Percentiles rank a stretch among this genome's conserved stretches.
These are phyloP conservation scores for Phytophthora palmivora DNA, from an alignment of 352 stramenopile species.

Conservation along the genomic window DNA sequence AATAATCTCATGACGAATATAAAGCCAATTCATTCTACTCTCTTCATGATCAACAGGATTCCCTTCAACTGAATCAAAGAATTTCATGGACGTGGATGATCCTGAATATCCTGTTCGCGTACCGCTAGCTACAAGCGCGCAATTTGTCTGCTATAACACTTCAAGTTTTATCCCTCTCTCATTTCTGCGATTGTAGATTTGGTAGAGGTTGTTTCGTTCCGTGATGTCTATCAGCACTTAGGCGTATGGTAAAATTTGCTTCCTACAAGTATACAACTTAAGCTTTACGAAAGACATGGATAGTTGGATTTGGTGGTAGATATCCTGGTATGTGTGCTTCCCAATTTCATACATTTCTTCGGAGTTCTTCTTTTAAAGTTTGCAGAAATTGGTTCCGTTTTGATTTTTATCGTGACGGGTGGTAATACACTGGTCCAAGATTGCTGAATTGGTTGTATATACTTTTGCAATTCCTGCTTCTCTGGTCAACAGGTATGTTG, in stretches of 20 bases:
- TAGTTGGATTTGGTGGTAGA: constrained; percentile 62
- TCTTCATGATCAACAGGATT: constrained; percentile 35
- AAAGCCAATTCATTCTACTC: too few species aligned
- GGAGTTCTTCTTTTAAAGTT: too few species aligned
- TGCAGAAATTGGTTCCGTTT: too few species aligned
- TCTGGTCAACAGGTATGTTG: too few species aligned
- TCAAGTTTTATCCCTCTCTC: constrained; percentile 61
- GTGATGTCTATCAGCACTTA: constrained; percentile 72
- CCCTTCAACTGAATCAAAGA: constrained; percentile 6
- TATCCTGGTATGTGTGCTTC: too few species aligned
- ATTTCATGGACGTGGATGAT: constrained; percentile 22
- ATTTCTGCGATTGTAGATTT: constrained; percentile 70
- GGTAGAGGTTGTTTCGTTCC: constrained; percentile 69
- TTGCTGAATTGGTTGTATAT: too few species aligned
- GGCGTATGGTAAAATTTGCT: constrained; percentile 61
- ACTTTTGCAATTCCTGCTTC: too few species aligned
- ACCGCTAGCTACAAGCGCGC: constrained; percentile 57
- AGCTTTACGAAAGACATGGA: constrained; percentile 59
- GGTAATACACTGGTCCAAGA: too few species aligned
- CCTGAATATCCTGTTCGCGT: constrained; percentile 62
- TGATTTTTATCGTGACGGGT: too few species aligned
- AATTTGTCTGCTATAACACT: constrained; percentile 77
- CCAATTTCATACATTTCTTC: too few species aligned
- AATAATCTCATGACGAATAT: too few species aligned
- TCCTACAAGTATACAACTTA: constrained; percentile 69